These are phyloP conservation scores for Penicillium arizonense DNA, from an alignment of 495 filamentous ascomycete genomes.

Conservation along the genomic window DNA sequence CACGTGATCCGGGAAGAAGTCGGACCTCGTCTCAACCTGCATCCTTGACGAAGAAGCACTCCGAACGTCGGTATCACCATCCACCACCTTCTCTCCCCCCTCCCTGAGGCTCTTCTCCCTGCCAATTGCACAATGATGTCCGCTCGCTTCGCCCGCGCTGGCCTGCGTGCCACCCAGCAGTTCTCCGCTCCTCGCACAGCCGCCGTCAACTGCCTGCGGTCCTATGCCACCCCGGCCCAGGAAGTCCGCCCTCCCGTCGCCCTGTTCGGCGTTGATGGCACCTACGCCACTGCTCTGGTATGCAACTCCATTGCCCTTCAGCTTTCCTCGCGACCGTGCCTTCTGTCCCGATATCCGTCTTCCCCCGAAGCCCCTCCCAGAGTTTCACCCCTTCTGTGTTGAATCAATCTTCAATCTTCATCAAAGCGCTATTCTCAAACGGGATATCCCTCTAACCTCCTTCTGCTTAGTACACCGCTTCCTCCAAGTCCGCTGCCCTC, in stretches of 20 bases:
- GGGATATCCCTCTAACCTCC: slow-evolving; percentile 1
- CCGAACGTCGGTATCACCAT: slow-evolving; percentile 28
- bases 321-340: slow-evolving; percentile 2
- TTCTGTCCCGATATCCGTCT: slow-evolving; percentile 29
- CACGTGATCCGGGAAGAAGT: slow-evolving; percentile 47
- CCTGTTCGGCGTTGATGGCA: slow-evolving; percentile 93
- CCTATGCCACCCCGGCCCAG: slow-evolving; percentile 73
- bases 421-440: background rate
- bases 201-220: slow-evolving; percentile 52
- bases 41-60: slow-evolving; percentile 27
- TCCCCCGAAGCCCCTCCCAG: slow-evolving; percentile 15
- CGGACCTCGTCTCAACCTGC: slow-evolving; percentile 37
- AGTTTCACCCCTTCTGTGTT: slow-evolving; percentile 11
- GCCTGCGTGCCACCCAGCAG: slow-evolving; percentile 50
- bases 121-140: slow-evolving; percentile 40
- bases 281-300: slow-evolving; percentile 98
- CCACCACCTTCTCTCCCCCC: slow-evolving; percentile 20
- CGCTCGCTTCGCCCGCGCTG: slow-evolving; percentile 47
- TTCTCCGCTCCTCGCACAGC: slow-evolving; percentile 46
- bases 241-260: slow-evolving; percentile 81
- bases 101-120: slow-evolving; percentile 27
- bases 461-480: slow-evolving; percentile 79
- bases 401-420: slow-evolving; percentile 10
- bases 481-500: slow-evolving; percentile 79
- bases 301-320: slow-evolving; percentile 11